These are phyloP conservation scores for Dioszegia hungarica DNA, from an alignment of 768 basidiomycete genomes.

Conservation along the genomic window DNA sequence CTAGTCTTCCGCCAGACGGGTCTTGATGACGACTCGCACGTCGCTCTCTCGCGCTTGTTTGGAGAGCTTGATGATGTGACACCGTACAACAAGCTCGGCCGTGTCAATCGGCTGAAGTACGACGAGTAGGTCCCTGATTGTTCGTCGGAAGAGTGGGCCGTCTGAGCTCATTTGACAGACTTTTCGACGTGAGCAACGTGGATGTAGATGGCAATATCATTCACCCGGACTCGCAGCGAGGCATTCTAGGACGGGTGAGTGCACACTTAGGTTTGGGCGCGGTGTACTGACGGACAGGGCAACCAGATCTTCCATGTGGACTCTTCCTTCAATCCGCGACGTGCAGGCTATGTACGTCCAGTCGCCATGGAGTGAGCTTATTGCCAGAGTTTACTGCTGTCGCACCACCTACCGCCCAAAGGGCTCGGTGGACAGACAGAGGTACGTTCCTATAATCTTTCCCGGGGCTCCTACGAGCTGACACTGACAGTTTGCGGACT, in stretches of 20 bases:
- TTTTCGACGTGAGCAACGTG: conserved; percentile 26
- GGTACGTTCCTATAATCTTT: no score
- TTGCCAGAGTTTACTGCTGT: no score
- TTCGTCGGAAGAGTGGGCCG: not conserved
- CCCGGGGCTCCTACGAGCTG: no score
- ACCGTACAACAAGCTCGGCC: conserved; percentile 13
- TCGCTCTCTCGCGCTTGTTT: conserved; percentile 13
- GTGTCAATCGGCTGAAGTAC: conserved; percentile 15
- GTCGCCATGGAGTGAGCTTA: no score
- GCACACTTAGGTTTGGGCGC: no score
- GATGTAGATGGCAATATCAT: conserved; percentile 17
- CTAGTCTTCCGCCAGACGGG: conserved; percentile 21
- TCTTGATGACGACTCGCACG: conserved; percentile 15
- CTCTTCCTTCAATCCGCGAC: conserved; percentile 17
- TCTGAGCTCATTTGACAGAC: conserved; percentile 1
- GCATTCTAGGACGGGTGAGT: no score
- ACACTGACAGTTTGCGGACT: conserved; percentile 23
- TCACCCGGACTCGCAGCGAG: conserved; percentile 13
- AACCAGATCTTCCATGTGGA: conserved; percentile 23
- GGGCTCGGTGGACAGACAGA: conserved; percentile 11
- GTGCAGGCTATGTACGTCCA: no score
- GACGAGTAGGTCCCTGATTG: conserved; percentile 16
- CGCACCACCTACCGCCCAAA: conserved; percentile 13
- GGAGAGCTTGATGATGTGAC: conserved; percentile 21
- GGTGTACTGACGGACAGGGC: conserved; percentile 6